Evolutionary conservation across 2,329 filamentous ascomycete genomes (phyloP).

Genomic region (Pseudogymnoascus sp.): DNA sequence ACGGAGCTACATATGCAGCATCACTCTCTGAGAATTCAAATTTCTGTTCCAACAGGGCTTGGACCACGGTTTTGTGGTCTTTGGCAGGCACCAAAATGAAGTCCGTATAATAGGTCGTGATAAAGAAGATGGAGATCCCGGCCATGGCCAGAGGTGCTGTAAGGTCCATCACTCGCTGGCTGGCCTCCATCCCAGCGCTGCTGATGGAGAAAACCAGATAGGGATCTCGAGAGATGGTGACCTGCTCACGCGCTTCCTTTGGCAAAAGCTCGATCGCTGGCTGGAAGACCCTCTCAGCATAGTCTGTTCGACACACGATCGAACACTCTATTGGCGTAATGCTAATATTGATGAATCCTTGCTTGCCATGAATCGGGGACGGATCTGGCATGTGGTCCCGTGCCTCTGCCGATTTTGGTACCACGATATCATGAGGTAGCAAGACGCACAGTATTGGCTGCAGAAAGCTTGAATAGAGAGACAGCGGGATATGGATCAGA

Average conservation of each 20-base stretch:
- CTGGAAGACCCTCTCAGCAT: constrained; percentile 68
- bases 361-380: constrained; percentile 45
- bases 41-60: constrained; percentile 69
- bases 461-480: constrained; percentile 70
- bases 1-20: constrained; percentile 57
- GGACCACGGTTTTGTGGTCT: constrained; percentile 66
- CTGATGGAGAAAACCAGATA: constrained; percentile 88
- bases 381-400: constrained; percentile 26
- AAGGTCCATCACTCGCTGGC: constrained; percentile 83
- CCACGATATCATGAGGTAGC: constrained; percentile 49
- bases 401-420: not conserved
- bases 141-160: constrained; percentile 87
- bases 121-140: constrained; percentile 95
- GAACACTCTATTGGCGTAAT: constrained; percentile 90
- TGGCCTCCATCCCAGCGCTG: constrained; percentile 83
- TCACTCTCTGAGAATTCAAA: constrained; percentile 76
- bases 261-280: constrained; percentile 63
- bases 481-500: constrained; percentile 82
- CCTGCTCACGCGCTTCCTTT: constrained; percentile 43
- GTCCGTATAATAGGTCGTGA: constrained; percentile 96
- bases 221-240: constrained; percentile 74
- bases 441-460: constrained; percentile 84
- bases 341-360: constrained; percentile 88
- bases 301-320: constrained; percentile 74
- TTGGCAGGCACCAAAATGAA: constrained; percentile 85